Evolutionary conservation across 1,284 basidiomycete genomes (phyloP), one percentile per base, ranked within the genome.

Genomic region (Rhodotorula sp.): DNA sequence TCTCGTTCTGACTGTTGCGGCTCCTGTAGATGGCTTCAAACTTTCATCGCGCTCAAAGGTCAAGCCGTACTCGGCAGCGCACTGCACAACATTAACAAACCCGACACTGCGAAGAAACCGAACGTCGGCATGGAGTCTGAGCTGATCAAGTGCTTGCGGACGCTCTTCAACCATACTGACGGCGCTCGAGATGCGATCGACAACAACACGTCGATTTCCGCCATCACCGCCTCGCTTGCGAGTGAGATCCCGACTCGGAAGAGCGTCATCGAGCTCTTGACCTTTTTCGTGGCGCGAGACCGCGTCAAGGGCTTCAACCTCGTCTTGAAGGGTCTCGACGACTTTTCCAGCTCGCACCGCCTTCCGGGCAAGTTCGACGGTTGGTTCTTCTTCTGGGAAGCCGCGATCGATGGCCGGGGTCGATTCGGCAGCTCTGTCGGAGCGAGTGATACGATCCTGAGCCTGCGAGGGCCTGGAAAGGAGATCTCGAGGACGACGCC

Each of bases 401-500:
- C 84, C 52, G 87, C 88, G 7, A 85, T 98, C 19, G 86, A 88
- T 59, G 93, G 94, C 2, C 84, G 93, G 70, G 95, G 97, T 2
- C 90, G 89, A 80, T 95, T 98, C 93, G 95, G 95, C 3, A 95
- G 91, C 79, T 82, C 91, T 61, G 95, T 99, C 14, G 95, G 97
- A 3, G 92, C 93, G 15, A 95, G 93, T 76, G 91, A 95, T 49
- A 92, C 97, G 73, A 86, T 95, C 69, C 88, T 86, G 79, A 87
- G 86, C 45, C 56, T 80, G 56, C 63, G 78, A 47, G 76, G 78
- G 0, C 54, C 70, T 23, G 70, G 68, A 31, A 71, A 69, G 18
- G 66, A 45, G 57, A 49, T 65, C 57, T 62, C 66, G 12, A 28
- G 66, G 56, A 64, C 62, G 26, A 64, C 61, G 57, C 77, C 78